phyloP scores from a whole-genome alignment of 208 protist genomes.

The Acanthamoeba sp. region DNA sequence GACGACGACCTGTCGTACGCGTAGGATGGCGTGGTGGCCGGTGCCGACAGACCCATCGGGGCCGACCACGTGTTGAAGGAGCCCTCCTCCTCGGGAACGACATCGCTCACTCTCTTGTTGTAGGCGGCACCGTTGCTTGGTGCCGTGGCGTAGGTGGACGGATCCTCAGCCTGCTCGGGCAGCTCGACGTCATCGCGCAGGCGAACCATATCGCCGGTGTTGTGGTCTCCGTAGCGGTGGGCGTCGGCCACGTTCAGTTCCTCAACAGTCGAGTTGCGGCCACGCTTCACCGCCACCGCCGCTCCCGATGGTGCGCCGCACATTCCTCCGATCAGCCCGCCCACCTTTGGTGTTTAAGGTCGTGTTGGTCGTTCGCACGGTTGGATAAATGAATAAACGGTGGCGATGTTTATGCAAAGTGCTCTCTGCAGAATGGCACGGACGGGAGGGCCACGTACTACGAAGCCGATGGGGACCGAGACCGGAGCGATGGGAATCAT shows the following conservation, averaged over 20 bases:
- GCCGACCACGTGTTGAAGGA: not conserved
- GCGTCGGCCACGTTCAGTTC: constrained; percentile 18
- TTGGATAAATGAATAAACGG: not conserved
- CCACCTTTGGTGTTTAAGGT: too few species aligned
- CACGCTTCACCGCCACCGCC: constrained; percentile 8
- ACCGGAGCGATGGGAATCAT: constrained; percentile 30
- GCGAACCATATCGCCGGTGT: constrained; percentile 17
- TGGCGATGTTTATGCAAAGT: not conserved
- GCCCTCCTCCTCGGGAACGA: constrained; percentile 17
- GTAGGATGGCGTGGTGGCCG: constrained; percentile 38
- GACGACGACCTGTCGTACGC: not conserved
- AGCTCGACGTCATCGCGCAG: constrained; percentile 30
- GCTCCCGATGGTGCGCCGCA: constrained; percentile 16
- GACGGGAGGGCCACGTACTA: not conserved
- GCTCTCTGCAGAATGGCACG: not conserved
- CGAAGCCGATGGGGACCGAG: constrained; percentile 37
- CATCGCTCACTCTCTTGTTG: not conserved
- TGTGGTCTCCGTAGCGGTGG: constrained; percentile 2
- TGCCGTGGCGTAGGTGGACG: constrained; percentile 27
- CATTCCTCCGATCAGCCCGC: not conserved
- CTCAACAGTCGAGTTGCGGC: constrained; percentile 2
- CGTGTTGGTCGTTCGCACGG: too few species aligned
- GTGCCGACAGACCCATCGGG: constrained; percentile 14
- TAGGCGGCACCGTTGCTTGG: not conserved
- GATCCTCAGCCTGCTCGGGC: constrained; percentile 18